phyloP scores from a whole-genome alignment of 2,329 filamentous ascomycete species.

The Macroventuria anomochaeta region DNA sequence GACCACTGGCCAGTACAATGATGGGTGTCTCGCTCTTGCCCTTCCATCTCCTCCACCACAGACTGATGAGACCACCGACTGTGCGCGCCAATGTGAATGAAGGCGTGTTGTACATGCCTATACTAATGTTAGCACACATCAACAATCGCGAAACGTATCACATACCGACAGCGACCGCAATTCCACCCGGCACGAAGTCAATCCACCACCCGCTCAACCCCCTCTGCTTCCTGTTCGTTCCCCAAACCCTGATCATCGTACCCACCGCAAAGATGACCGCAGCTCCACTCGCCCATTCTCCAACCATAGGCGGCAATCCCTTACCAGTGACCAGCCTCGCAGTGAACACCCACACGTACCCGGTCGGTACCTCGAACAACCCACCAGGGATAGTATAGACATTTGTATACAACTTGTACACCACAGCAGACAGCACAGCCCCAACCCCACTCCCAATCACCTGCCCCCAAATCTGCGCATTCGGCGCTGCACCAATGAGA shows the following conservation, averaged over 20 bases:
- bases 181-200: constrained; percentile 83
- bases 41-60: constrained; percentile 26
- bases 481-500: constrained; percentile 86
- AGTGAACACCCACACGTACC: constrained; percentile 97
- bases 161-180: constrained; percentile 89
- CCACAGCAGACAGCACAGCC: constrained; percentile 81
- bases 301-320: constrained; percentile 83
- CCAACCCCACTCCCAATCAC: constrained; percentile 88
- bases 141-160: constrained; percentile 14
- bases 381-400: constrained; percentile 90
- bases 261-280: constrained; percentile 74
- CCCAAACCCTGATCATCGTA: constrained; percentile 69
- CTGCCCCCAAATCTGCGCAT: constrained; percentile 96
- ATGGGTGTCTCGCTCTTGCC: constrained; percentile 71
- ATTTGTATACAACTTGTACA: constrained; percentile 88
- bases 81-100: constrained; percentile 92
- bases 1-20: constrained; percentile 86
- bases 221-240: constrained; percentile 38
- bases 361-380: constrained; percentile 91
- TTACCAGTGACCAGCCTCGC: constrained; percentile 90
- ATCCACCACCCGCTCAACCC: constrained; percentile 65
- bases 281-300: constrained; percentile 78
- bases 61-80: constrained; percentile 67
- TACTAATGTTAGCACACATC: constrained; percentile 2
- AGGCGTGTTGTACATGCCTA: constrained; percentile 96